Conservation (phyloP, 1,284 basidiomycete species). For the Leccinum solheimii region DNA sequence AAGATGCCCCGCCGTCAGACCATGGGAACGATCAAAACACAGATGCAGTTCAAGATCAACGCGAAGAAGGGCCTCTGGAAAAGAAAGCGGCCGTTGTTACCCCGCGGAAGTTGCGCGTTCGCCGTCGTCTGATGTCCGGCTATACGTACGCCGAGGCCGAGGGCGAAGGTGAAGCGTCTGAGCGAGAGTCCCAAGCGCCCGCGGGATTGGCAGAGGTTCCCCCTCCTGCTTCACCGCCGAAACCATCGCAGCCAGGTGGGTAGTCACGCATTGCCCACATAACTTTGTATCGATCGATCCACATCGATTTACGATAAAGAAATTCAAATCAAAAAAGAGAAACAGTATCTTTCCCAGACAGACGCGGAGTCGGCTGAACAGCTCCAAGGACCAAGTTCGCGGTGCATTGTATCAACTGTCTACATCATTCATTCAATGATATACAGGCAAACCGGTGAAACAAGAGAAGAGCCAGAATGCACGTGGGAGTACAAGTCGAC, state of each 20-base stretch:
- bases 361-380: not conserved
- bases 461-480: constrained; percentile 15
- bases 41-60: not conserved
- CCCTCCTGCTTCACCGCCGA: constrained; percentile 6
- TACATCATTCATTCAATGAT: not conserved
- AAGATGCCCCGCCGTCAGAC: constrained; percentile 1
- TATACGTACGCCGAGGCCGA: constrained; percentile 6
- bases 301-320: not conserved
- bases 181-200: not conserved
- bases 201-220: not conserved
- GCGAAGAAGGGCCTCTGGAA: constrained; percentile 1
- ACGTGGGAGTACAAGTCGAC: not conserved
- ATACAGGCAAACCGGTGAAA: constrained; percentile 17
- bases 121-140: constrained; percentile 15
- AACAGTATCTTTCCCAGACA: not conserved
- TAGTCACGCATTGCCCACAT: not conserved
- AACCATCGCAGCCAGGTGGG: constrained; percentile 8
- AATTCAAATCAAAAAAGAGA: constrained; percentile 8
- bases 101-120: constrained; percentile 5
- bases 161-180: constrained; percentile 5
- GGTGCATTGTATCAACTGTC: not conserved
- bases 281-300: not conserved
- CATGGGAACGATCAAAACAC: not conserved
- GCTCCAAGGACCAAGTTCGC: constrained; percentile 10
- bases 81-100: constrained; percentile 1